Base-by-base conservation (phyloP, 768 basidiomycete species). In the Boletus rubescentipes region DNA sequence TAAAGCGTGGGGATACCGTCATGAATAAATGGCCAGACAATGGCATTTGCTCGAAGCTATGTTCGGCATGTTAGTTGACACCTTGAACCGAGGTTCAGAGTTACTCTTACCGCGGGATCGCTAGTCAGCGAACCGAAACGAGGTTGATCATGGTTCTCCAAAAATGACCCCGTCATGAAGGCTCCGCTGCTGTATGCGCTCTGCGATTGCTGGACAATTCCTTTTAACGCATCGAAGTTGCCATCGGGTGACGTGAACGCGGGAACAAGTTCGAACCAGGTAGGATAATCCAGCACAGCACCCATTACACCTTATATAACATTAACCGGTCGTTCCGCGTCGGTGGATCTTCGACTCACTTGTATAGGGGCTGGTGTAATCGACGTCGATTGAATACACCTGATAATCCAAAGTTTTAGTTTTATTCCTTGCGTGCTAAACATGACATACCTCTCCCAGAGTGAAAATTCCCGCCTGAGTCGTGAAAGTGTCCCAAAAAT, bases 71-170 rank as follows among this genome's bases (percentile, higher is more conserved):
- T 66, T n/a, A 60, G 53, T 9, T 2, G 9, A 16, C 21, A 20
- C 5, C n/a, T 9, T 26, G 12, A 30, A 35, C 5, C n/a, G 23
- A 3, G 15, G 14, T 29, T 18, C 16, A 21, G 29, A 35, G 11
- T 7, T 15, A 8, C 16, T 66, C 75, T 26, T 61, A 78, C 76
- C 51, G 73, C 71, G 2, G 68, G 61, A 59, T 82, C 81, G 30
- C 67, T 65, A 15, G 76, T 76, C 38, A 73, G 41, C 6, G 75
- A 76, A 31, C 65, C 67, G 54, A 82, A 79, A 16, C 80, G 75
- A 10, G 80, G 76, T 49, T 80, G 74, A 58, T 82, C 81, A 45
- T 82, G 80, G 61, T 82, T 82, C 64, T 82, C 80, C 39, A 82
- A 67, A 68, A 82, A 82, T 7, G 76, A 72, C 9, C 75, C 80